These are phyloP conservation scores for Vanrija sp. DNA, from an alignment of 1,284 basidiomycete species.

Conservation along the genomic window DNA sequence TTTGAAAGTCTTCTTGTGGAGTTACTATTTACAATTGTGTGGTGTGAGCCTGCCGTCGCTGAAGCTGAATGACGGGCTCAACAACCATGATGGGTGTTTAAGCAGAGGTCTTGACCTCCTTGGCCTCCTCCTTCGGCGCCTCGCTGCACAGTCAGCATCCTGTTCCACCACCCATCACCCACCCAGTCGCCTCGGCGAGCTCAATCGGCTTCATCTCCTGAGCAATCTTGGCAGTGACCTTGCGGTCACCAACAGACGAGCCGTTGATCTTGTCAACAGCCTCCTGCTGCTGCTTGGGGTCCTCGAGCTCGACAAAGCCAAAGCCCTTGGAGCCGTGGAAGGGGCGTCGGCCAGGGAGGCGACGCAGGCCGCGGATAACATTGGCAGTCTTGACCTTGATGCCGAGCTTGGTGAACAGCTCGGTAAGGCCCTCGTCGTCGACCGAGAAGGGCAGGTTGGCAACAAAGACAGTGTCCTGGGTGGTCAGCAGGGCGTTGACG, in stretches of 20 bases:
- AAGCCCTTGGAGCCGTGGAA: slow-evolving; percentile 76
- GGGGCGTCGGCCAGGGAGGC: slow-evolving; percentile 54
- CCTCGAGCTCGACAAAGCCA: slow-evolving; percentile 86
- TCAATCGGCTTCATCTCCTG: slow-evolving; percentile 47
- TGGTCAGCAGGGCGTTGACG: slow-evolving; percentile 27
- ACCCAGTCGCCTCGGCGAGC: slow-evolving; percentile 12
- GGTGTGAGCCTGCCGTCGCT: too few relatives aligned
- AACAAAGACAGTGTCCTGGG: slow-evolving; percentile 83
- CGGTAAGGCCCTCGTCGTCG: slow-evolving; percentile 69
- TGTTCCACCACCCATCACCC: background rate
- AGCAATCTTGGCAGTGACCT: slow-evolving; percentile 82
- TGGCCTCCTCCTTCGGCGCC: background rate
- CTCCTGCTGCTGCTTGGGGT: slow-evolving; percentile 76
- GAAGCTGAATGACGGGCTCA: too few relatives aligned
- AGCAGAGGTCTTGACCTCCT: too few relatives aligned
- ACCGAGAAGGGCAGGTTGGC: slow-evolving; percentile 91
- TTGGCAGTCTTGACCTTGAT: slow-evolving; percentile 76
- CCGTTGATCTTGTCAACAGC: slow-evolving; percentile 73
- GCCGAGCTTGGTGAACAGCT: slow-evolving; percentile 76
- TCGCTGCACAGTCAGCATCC: background rate
- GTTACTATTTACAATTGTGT: too few relatives aligned
- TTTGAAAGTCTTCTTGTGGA: too few relatives aligned
- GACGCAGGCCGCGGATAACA: slow-evolving; percentile 63
- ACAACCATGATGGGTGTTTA: too few relatives aligned
- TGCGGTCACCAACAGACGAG: slow-evolving; percentile 72